phyloP scores from a whole-genome alignment of 768 basidiomycete genomes.

The Tephrocybe sp. region DNA sequence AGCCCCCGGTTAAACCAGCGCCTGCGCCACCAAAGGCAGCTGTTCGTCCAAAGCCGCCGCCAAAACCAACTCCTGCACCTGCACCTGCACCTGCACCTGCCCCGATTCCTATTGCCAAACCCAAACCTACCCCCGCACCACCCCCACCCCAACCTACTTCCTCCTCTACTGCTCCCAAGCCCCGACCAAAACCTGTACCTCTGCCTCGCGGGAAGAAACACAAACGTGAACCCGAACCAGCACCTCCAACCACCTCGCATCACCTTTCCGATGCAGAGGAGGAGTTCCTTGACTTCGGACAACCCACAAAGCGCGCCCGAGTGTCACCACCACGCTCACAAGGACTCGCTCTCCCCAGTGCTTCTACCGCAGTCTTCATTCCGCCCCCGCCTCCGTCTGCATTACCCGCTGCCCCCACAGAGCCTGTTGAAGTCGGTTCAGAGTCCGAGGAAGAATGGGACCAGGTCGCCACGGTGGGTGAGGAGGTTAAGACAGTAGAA shows the following conservation, averaged over 20 bases:
- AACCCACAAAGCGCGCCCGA: conserved; percentile 38
- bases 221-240: conserved; percentile 24
- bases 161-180: background rate
- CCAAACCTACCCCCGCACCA: background rate
- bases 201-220: conserved; percentile 16
- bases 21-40: conserved; percentile 1
- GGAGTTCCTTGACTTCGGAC: conserved; percentile 48
- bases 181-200: conserved; percentile 10
- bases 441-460: conserved; percentile 51
- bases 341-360: conserved; percentile 38
- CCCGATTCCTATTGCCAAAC: conserved; percentile 3
- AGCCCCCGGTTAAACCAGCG: background rate
- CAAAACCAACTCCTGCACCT: conserved; percentile 24
- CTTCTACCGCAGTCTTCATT: conserved; percentile 23
- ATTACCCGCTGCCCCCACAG: conserved; percentile 13
- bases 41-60: conserved; percentile 25
- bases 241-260: conserved; percentile 1
- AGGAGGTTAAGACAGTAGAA: conserved; percentile 6
- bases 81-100: conserved; percentile 11
- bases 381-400: conserved; percentile 23
- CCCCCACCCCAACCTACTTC: background rate
- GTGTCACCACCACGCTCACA: conserved; percentile 20
- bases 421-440: conserved; percentile 14
- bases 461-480: conserved; percentile 27
- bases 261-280: conserved; percentile 34